Conservation (phyloP, 345 rosid species). For the Corchorus olitorius region DNA sequence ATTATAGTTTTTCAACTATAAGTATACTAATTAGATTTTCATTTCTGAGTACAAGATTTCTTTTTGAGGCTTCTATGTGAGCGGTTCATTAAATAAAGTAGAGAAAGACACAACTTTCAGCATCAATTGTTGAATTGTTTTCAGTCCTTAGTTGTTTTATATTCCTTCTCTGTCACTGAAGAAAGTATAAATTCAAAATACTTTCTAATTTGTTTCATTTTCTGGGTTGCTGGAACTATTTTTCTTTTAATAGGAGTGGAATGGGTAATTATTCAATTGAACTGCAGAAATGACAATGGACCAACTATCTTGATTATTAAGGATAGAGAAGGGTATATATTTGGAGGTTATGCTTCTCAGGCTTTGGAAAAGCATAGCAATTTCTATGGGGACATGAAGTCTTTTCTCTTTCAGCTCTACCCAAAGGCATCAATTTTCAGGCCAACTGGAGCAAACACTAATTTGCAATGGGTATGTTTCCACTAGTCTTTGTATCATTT, state of each 20-base stretch:
- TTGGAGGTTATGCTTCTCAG: slow-evolving; percentile 93
- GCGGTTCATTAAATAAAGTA: neutral
- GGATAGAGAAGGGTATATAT: slow-evolving; percentile 76
- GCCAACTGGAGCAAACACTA: slow-evolving; percentile 86
- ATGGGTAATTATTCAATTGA: slow-evolving; percentile 34
- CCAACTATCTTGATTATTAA: slow-evolving; percentile 68
- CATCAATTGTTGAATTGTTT: neutral
- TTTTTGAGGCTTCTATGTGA: neutral
- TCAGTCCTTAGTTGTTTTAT: neutral
- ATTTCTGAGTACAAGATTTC: neutral
- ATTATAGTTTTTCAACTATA: neutral
- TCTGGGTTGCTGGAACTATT: slow-evolving; percentile 22
- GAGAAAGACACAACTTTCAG: neutral
- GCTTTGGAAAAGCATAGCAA: slow-evolving; percentile 84
- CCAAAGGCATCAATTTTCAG: slow-evolving; percentile 69
- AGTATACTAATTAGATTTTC: neutral
- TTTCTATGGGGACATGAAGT: slow-evolving; percentile 95
- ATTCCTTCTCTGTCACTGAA: slow-evolving; percentile 1
- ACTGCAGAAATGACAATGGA: slow-evolving; percentile 67
- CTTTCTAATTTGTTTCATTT: slow-evolving; percentile 14
- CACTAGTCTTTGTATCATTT: neutral
- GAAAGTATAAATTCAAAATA: neutral
- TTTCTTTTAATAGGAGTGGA: slow-evolving; percentile 19
- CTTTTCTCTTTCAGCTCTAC: slow-evolving; percentile 79
- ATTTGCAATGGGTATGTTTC: slow-evolving; percentile 81